Base-by-base conservation (phyloP, 345 rosid genomes). In the Rhodamnia rubescens region DNA sequence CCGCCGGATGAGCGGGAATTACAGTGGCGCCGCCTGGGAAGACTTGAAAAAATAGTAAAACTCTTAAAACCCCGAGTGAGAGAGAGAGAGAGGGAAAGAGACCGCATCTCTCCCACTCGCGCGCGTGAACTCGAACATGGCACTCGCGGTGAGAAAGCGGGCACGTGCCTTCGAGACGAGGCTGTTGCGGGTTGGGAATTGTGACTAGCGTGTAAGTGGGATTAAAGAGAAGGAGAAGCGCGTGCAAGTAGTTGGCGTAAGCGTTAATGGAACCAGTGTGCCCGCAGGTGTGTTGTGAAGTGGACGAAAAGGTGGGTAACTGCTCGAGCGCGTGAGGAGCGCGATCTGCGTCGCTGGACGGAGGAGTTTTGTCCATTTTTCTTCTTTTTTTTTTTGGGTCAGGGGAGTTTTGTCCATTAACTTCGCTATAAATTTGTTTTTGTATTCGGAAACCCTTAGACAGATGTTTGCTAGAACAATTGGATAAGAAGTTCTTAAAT, bases 1-100 rank as follows among this genome's bases (percentile, higher is more conserved):
- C 86, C 51, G 69, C 64, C 21, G 84, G 86, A 87, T 83, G 94
- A 92, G 94, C 93, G 96, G 94, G 94, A 94, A 92, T 92, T 82
- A 88, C 87, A 55, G 91, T 15, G 64, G 86, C 50, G 82, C 44
- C 51, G 57, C 49, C 74, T 84, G 64, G 53, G 82, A 83, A 83
- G 83, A 83, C 52, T 53, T 53, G 7, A 18, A 86, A 83, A 64
- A 29, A 21, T 8, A 1, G 53, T 9, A 53, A 5, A 16, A 8
- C 47, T 64, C 32, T 16, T n/a, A n/a, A 14, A 18, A 4, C 24
- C 11, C 44, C 75, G 22, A 15, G n/a, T n/a, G 22, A 64, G 42
- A 59, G 9, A 15, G 55, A 27, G 24, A 32, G 12, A 64, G 75
- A 16, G 42, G 0, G 74, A 29, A 36, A 3, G 74, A 6, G 74